Evolutionary conservation across 257 asterid species (phyloP), one percentile per base, ranked within the genome.

Genomic region (Anisodus acutangulus): DNA sequence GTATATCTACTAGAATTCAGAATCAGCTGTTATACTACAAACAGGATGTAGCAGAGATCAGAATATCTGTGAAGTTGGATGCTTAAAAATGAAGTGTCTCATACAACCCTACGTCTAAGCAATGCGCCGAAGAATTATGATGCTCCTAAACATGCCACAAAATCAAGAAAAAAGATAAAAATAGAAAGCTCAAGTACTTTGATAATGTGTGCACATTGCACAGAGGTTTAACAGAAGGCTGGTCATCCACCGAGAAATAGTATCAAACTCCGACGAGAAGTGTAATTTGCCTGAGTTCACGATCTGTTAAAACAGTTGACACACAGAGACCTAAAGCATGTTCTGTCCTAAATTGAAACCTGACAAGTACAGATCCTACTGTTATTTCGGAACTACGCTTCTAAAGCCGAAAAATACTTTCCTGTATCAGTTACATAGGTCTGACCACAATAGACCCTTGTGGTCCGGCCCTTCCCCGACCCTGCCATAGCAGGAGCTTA

Each of bases 351-450:
- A 47, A 72, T 19, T 72, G 39, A 39, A 72, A 59, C 80, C 39
- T 45, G 59, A 72, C 39, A n/a, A 43, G 9, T 72, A n/a, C 3
- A 72, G 58, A 22, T 72, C 39, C 15, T 22, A 72, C 59, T 47
- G 59, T 47, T 70, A 5, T 66, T n/a, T 6, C n/a, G 59, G 11
- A 45, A 9, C n/a, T 72, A 45, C 41, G 41, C n/a, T 1, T 71
- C 39, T 10, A n/a, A 43, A 45, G 58, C 17, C 58, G 8, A 47
- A 72, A 45, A 57, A 71, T 19, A 72, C 8, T 43, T 6, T 3
- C 80, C 57, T 45, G n/a, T 72, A 72, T 47, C 79, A 71, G 80
- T 45, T n/a, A 17, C 59, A 11, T 59, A 72, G 26, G 26, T 22
- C 26, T 22, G 26, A 22, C 26, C 26, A 22, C 26, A 22, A 22